Base-by-base conservation (phyloP, 768 basidiomycete species). In the Hydnum rufescens region DNA sequence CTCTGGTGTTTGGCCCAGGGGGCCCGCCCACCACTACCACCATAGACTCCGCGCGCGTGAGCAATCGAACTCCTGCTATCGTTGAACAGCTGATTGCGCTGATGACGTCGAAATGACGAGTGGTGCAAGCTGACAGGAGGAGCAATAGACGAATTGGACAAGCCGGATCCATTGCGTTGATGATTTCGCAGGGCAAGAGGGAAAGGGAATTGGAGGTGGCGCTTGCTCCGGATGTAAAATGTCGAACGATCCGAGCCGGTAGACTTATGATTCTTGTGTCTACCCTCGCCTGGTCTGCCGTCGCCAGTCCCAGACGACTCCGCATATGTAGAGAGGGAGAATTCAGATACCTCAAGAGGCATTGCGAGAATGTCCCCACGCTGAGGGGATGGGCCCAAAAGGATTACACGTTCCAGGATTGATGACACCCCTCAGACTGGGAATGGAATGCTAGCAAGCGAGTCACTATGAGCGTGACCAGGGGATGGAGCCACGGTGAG, bases 211-310 rank as follows among this genome's bases (percentile, higher is more conserved):
- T 57, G 34, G 3, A 59, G 54, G 0, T 64, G 49, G 4, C 57
- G 54, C 1, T 71, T 67, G 0, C 74, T 66, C 29, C 67, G 70
- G 73, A 80, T 81, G 58, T 81, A 84, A 66, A 83, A 83, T 61
- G 78, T 83, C 0, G 81, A 83, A 0, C 78, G 73, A 58, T 86
- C 82, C 52, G 80, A 84, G 28, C 80, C 82, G 6, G 82, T 75
- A 22, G 58, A 59, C 5, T 42, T 42, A 5, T 82, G 74, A 42
- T 63, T 67, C 22, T 39, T 49, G 28, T 16, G 16, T 30, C 74
- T 71, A 26, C 63, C 68, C 36, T 39, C 36, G 36, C 8, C 8
- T 8, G 36, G 36, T 8, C 8, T 39, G 36, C 19, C 36, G 19
- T 8, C 8, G 36, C 8, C 36, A 39, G 8, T 8, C 19, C 36